Percentiles rank a stretch among this genome's conserved stretches.
These are phyloP conservation scores for Mucor racemosus DNA, from an alignment of 371 early-diverging fungal species.

Conservation along the genomic window DNA sequence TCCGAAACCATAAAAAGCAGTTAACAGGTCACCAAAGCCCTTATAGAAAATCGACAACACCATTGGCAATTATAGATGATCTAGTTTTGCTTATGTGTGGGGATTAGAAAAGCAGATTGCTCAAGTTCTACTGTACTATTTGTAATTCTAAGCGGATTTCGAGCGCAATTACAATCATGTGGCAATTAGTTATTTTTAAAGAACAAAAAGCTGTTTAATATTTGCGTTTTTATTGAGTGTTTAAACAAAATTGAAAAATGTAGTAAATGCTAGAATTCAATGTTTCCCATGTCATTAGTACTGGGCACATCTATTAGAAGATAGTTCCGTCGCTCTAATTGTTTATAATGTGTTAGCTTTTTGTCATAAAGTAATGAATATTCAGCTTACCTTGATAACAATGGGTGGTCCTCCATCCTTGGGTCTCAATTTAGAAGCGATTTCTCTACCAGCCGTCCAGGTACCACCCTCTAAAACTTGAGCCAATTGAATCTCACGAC, in stretches of 20 bases:
- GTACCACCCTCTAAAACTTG: slow-evolving; percentile 93
- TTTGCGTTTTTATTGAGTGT: neutral
- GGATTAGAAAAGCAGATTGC: too few species aligned
- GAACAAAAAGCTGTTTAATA: neutral
- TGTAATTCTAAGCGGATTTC: too few species aligned
- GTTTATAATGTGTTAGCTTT: neutral
- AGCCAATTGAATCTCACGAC: slow-evolving; percentile 69
- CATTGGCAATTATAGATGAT: too few species aligned
- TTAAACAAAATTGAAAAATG: neutral
- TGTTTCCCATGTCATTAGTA: too few species aligned
- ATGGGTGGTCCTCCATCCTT: slow-evolving; percentile 88
- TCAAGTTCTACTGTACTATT: too few species aligned
- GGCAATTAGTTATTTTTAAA: too few species aligned
- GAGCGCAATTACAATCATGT: too few species aligned
- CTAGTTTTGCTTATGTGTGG: too few species aligned
- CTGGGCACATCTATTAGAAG: slow-evolving; percentile 26
- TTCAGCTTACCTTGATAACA: slow-evolving; percentile 57
- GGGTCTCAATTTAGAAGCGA: slow-evolving; percentile 79
- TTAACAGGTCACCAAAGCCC: too few species aligned
- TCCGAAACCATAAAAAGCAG: too few species aligned
- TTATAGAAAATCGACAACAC: too few species aligned
- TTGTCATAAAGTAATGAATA: neutral
- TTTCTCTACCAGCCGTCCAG: slow-evolving; percentile 89
- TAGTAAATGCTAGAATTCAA: neutral
- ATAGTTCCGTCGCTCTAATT: slow-evolving; percentile 55